Conservation (phyloP, 257 asterid species). For the Eustoma russellianum region DNA sequence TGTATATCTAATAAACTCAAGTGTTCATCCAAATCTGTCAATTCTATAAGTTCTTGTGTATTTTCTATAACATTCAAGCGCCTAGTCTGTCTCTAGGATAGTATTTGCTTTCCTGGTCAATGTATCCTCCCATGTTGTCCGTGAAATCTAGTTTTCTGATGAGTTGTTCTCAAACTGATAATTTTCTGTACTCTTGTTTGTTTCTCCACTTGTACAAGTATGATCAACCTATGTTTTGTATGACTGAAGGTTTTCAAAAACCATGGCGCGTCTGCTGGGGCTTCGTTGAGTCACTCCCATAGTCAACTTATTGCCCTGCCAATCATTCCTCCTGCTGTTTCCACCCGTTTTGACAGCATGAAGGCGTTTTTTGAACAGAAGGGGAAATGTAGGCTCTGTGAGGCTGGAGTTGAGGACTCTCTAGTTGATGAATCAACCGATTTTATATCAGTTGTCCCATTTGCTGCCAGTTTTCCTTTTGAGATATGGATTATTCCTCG, state of each 20-base stretch:
- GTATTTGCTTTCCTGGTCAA: no score
- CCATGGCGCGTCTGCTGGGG: conserved; percentile 99
- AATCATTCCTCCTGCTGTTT: conserved; percentile 59
- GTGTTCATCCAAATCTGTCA: no score
- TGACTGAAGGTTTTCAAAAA: conserved; percentile 68
- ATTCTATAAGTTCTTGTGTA: no score
- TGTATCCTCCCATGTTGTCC: background rate
- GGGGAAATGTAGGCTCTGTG: conserved; percentile 74
- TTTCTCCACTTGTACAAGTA: background rate
- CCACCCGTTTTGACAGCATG: conserved; percentile 60
- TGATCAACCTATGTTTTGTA: background rate
- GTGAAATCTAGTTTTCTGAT: background rate
- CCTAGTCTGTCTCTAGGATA: no score
- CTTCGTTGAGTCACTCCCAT: conserved; percentile 94
- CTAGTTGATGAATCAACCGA: conserved; percentile 50
- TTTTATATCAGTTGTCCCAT: conserved; percentile 68
- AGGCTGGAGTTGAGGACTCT: conserved; percentile 31
- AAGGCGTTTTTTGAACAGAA: conserved; percentile 51
- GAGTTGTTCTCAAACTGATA: no score
- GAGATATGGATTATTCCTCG: conserved; percentile 91
- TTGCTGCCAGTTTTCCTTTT: conserved; percentile 73
- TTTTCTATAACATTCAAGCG: no score
- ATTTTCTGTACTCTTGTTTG: background rate
- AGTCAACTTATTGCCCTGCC: conserved; percentile 95
- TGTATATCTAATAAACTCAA: no score